Evolutionary conservation across 495 filamentous ascomycete species (phyloP), one percentile per base, ranked within the genome.

Genomic region (Astrothelium subdiscretum): DNA sequence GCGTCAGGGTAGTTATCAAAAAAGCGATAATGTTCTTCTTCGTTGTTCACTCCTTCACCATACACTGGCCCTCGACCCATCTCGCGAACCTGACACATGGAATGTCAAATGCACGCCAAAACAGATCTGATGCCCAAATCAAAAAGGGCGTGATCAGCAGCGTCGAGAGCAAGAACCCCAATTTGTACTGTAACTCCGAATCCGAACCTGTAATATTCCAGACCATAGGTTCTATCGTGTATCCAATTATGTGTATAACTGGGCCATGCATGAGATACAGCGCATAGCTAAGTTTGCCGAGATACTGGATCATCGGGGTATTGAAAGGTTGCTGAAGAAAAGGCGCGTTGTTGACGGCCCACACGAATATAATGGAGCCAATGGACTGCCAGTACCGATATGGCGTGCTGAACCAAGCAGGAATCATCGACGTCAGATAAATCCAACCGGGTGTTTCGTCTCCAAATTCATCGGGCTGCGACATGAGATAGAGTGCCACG

Each of bases 251-350:
- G 24, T 54, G 48, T 1, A 54, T 54, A 2, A 69, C 54, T 1
- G 67, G 65, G 3, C 67, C 65, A 51, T 69, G 67, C 11, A 69
- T 63, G 4, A 69, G 60, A 54, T 69, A 69, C 15, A 69, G 38
- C 3, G 59, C 59, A 59, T 58, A 69, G n/a, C 60, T 63, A 8
- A 68, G 57, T 6, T 63, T 43, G 27, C 67, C 67, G 0, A 69
- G 60, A 57, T 68, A 69, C 32, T 60, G 62, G 22, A 57, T 61
- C 59, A 62, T 62, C 2, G n/a, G 60, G 2, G 58, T 63, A 57
- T 71, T 70, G 66, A 76, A 76, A 29, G 48, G 48, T 15, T 54
- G 22, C 24, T 54, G 48, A 8, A 54, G 24, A 15, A 54, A 54
- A 8, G 48, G 48, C 2, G 48, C 48, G 15, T 54, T 54, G 24